phyloP scores from a whole-genome alignment of 345 rosid genomes.

The Reutealis trisperma region DNA sequence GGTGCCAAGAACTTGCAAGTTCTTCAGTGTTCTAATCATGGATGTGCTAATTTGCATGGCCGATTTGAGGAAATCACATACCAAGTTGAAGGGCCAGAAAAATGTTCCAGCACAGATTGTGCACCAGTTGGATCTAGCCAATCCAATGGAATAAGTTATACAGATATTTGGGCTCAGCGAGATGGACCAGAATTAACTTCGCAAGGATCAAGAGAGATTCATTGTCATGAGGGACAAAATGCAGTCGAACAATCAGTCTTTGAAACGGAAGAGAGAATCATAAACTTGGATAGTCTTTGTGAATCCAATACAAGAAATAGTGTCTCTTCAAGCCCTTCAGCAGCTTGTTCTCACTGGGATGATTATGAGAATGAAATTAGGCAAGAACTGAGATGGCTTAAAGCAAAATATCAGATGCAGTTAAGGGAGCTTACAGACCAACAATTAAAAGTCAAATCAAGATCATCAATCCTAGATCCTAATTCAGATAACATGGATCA shows the following conservation, averaged over 20 bases:
- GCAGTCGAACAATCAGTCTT: constrained; percentile 8
- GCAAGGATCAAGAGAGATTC: constrained; percentile 43
- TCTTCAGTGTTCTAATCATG: constrained; percentile 50
- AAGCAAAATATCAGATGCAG: constrained; percentile 76
- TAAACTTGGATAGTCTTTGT: constrained; percentile 34
- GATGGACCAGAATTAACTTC: constrained; percentile 35
- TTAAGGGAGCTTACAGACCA: constrained; percentile 56
- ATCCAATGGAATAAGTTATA: constrained; percentile 32
- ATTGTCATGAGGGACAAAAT: constrained; percentile 38
- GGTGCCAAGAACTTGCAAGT: constrained; percentile 45
- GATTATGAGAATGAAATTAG: constrained; percentile 73
- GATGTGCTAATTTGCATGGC: constrained; percentile 59
- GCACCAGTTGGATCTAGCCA: constrained; percentile 27
- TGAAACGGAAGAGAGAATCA: constrained; percentile 38
- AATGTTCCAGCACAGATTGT: constrained; percentile 27
- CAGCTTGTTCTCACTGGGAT: constrained; percentile 29
- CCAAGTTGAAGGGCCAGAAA: constrained; percentile 57
- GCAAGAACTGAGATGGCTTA: constrained; percentile 87
- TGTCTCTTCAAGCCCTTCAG: constrained; percentile 24
- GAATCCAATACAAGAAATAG: constrained; percentile 30
- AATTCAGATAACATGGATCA: constrained; percentile 13
- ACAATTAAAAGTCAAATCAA: constrained; percentile 35
- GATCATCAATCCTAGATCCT: constrained; percentile 20
- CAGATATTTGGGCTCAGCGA: constrained; percentile 69
- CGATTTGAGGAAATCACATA: constrained; percentile 85